Base-by-base conservation (phyloP, 176 grass and related monocot genomes). In the Dendrocalamus sinicus region DNA sequence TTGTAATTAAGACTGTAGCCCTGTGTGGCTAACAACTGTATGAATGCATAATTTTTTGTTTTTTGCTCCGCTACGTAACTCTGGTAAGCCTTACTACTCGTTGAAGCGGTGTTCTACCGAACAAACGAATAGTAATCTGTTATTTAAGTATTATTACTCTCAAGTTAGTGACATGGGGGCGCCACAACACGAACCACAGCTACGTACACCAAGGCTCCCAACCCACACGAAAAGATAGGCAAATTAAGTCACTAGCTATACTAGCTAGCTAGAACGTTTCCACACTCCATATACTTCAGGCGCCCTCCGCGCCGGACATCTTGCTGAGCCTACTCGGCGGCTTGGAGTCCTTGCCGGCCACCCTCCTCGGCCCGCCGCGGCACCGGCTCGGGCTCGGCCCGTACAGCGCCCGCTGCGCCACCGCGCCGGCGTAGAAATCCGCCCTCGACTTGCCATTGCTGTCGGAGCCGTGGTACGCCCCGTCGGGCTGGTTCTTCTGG, bases 291-390 rank as follows among this genome's bases (percentile, higher is more conserved):
- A 41, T 22, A 14, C 32, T 82, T 44, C 70, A 80, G 23, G 81
- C 69, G 32, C 76, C 83, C 24, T 91, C 87, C 17, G 84, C 84
- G 2, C 52, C 81, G 17, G 89, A 94, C 75, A 94, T 84, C 92
- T 91, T 92, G 86, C 92, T 94, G 48, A 94, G 87, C 77, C 92
- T 81, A 41, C 92, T 92, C 8, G 87, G 92, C 53, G 66, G 69
- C 58, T 79, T 92, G 50, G 30, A 26, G n/a, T 86, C 83, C 70
- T 73, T 83, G 22, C 77, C 72, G 4, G 37, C 19, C 41, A 22
- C 71, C 55, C 84, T 86, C 78, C 58, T 86, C 11, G 76, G 50
- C 0, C 69, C 64, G 45, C 73, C 64, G 22, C 76, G 67, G 54
- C 76, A 48, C 62, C 83, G 74, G 47, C 84, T 83, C 6, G 75